These are phyloP conservation scores for Rhizoclosmatium sp. DNA, from an alignment of 192 early-diverging fungal genomes.

Conservation along the genomic window DNA sequence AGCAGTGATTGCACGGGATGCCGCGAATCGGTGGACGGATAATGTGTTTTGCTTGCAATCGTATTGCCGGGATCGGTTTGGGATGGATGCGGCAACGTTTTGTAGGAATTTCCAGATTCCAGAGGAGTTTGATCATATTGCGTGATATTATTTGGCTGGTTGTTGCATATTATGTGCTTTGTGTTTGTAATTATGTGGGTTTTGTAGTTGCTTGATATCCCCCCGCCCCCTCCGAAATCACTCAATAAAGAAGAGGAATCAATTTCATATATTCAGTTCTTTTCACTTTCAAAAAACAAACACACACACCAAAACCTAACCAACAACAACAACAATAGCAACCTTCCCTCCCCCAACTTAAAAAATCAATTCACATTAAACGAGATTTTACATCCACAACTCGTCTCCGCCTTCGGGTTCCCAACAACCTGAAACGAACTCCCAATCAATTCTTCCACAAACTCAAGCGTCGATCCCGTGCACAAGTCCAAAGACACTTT, in stretches of 20 bases:
- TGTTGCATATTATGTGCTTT: not conserved
- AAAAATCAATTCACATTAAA: constrained; percentile 53
- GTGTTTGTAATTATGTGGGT: not conserved
- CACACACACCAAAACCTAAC: too few relatives aligned
- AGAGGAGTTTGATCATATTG: constrained; percentile 73
- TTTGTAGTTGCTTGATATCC: not conserved
- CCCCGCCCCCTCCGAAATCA: not conserved
- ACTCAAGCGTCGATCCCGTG: constrained; percentile 55
- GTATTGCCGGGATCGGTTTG: constrained; percentile 76
- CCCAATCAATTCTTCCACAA: constrained; percentile 64
- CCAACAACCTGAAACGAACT: constrained; percentile 59
- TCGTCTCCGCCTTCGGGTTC: constrained; percentile 61
- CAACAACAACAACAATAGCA: too few relatives aligned
- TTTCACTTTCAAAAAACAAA: too few relatives aligned
- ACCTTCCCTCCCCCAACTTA: too few relatives aligned
- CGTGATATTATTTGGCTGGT: not conserved
- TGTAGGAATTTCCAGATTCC: constrained; percentile 73
- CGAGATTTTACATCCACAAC: constrained; percentile 62
- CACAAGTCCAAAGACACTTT: constrained; percentile 50
- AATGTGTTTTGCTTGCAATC: constrained; percentile 86
- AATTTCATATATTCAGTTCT: too few relatives aligned
- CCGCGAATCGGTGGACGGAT: constrained; percentile 64
- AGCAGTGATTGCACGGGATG: constrained; percentile 66
- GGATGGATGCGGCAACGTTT: constrained; percentile 53
- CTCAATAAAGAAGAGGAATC: too few relatives aligned